Evolutionary conservation across 257 asterid genomes (phyloP), one percentile per base, ranked within the genome.

Genomic region (Solanum chmielewskii): DNA sequence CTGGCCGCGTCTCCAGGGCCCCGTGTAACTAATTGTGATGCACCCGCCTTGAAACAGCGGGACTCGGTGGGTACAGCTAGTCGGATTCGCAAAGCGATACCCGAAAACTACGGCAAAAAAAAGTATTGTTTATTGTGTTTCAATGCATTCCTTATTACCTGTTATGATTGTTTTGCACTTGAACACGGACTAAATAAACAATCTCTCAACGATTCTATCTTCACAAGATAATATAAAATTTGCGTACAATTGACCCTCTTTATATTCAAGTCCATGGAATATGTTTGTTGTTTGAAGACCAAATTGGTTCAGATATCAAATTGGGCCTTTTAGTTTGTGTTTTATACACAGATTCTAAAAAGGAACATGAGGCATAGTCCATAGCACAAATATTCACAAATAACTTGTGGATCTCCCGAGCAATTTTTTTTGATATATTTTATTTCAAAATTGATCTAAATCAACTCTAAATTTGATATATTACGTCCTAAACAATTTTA

Each of bases 161-260:
- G 12, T 0, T 59, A 59, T 10, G 0, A 20, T 59, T 59, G 25
- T 59, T 59, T 59, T 0, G 2, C 12, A 18, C 25, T 56, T 56
- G n/a, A 56, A n/a, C 0, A 56, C 0, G 25, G 11, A 11, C 21
- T 56, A 7, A 8, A 59, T 2, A 59, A 59, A 20, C 66, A 20
- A 56, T 18, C n/a, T 56, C n/a, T 18, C n/a, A 18, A 59, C 0
- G 25, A 59, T 0, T 8, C 1, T 59, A 59, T 1, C 66, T 59
- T 20, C 0, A 20, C 11, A 25, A 20, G 11, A 1, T 56, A 56
- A 4, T 56, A 0, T 56, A 59, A 59, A 0, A 59, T 59, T 0
- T 59, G 5, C 25, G 1, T 59, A 59, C 66, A 20, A 20, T 20
- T 7, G 8, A 56, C 11, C 25, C 25, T 56, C 64, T 56, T 56